phyloP scores from a whole-genome alignment of 352 stramenopile species.

The Phytophthora palmivora region DNA sequence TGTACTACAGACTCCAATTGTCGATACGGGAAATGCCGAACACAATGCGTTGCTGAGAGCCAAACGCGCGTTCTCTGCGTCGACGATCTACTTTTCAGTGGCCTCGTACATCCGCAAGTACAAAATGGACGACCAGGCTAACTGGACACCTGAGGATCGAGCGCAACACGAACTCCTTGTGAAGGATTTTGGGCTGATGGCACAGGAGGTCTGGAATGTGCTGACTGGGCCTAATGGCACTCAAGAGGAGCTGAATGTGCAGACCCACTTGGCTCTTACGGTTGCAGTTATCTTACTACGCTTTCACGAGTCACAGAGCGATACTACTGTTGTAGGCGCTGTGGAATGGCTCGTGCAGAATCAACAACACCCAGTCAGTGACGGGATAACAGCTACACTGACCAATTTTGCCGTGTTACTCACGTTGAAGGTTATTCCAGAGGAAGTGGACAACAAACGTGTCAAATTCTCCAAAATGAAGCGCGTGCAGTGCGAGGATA shows the following conservation, averaged over 20 bases:
- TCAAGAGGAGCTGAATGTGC: conserved; percentile 63
- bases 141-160: conserved; percentile 61
- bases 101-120: conserved; percentile 76
- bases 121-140: conserved; percentile 63
- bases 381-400: conserved; percentile 47
- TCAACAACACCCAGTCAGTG: conserved; percentile 57
- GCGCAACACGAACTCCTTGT: conserved; percentile 60
- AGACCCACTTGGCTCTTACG: conserved; percentile 78
- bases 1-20: conserved; percentile 64
- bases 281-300: conserved; percentile 80
- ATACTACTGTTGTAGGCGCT: conserved; percentile 58
- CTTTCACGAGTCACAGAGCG: conserved; percentile 70
- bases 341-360: conserved; percentile 84
- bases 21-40: conserved; percentile 35
- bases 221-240: conserved; percentile 64
- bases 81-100: conserved; percentile 77
- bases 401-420: conserved; percentile 83
- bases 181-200: conserved; percentile 68
- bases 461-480: conserved; percentile 81
- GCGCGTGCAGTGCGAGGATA: conserved; percentile 63
- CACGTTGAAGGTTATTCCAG: conserved; percentile 77
- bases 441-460: conserved; percentile 82
- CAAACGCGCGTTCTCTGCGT: conserved; percentile 74
- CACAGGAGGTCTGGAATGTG: conserved; percentile 81
- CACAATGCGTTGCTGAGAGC: conserved; percentile 44